Base-by-base conservation (phyloP, 371 early-diverging fungal genomes). In the Sporodiniella umbellata region DNA sequence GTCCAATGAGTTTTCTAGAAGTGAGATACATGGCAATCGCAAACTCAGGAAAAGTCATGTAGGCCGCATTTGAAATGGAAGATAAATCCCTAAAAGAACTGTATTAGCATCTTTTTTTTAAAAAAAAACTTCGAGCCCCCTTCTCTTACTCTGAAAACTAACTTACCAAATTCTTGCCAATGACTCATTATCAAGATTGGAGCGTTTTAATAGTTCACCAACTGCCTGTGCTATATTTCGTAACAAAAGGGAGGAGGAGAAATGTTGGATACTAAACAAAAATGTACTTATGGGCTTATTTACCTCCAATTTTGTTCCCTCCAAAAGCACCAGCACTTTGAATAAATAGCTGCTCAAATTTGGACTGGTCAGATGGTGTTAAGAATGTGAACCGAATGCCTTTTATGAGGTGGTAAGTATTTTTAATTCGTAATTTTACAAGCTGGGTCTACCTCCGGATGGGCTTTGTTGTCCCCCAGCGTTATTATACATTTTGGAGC, bases 21-120 rank as follows among this genome's bases (percentile, higher is more conserved):
- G 76, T 76, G 51, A 80, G 55, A 51, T 67, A 80, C 80, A 80
- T 80, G 35, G 78, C 74, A n/a, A 76, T 61, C n/a, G 78, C 78
- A 62, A 80, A 80, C 48, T 80, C 80, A 6, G 80, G 76, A 43
- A 80, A 80, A 15, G 78, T 72, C 33, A 80, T 58, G 33, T 61
- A 60, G 10, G 78, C 69, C 23, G 69, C 44, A 33, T 56, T 60
- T 17, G 69, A 62, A n/a, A 73, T 62, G 12, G 74, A 73, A 8
- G 72, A 54, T 33, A 77, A 55, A 58, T 77, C 78, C 78, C 78
- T 77, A 33, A n/a, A n/a, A n/a, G n/a, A n/a, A n/a, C n/a, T n/a
- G n/a, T n/a, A n/a, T n/a, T n/a, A n/a, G n/a, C n/a, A n/a, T n/a
- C n/a, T n/a, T n/a, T n/a, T n/a, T n/a, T n/a, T n/a, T n/a, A n/a